Evolutionary conservation across 2,329 filamentous ascomycete species (phyloP), one percentile per base, ranked within the genome.

Genomic region (Neonectria coccinea): DNA sequence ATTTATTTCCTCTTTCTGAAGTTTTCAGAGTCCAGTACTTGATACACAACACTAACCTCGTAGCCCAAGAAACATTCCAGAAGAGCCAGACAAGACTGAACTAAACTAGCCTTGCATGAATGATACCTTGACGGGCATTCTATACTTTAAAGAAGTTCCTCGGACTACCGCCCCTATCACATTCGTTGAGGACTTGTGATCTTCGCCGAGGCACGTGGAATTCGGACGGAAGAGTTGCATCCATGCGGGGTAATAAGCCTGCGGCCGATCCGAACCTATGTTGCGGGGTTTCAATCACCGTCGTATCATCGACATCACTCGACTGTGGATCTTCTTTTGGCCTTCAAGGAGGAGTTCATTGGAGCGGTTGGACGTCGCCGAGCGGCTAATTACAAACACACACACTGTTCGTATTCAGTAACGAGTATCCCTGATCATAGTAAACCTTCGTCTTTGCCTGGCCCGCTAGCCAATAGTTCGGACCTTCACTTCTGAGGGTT

Each of bases 281-380:
- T 7, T n/a, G 29, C 48, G 48, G 48, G 47, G 48, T 20, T 10
- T 20, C 18, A 39, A 39, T 33, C 2, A 33, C 16, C 16, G 27
- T 51, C 2, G 48, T 33, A 51, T 51, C 47, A 50, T 31, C 16
- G 6, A 12, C n/a, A 36, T 51, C 29, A 33, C 48, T 51, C 10
- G 48, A 51, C 18, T 51, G 48, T 51, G 48, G 48, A 51, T 31
- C 27, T 51, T n/a, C 22, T 18, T 51, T 33, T n/a, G 48, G 48
- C n/a, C 9, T 20, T 12, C 10, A 33, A 18, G 48, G 6, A 33
- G 4, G 27, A 51, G 29, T 33, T 33, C 11, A 51, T 51, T 51
- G 48, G 48, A 51, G 48, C 48, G 29, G 48, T 33, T 51, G 48
- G 27, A 51, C 10, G 10, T n/a, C 27, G 25, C 45, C 45, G 8